Conservation (phyloP, 2,329 filamentous ascomycete species). For the Aureobasidium mangrovei region DNA sequence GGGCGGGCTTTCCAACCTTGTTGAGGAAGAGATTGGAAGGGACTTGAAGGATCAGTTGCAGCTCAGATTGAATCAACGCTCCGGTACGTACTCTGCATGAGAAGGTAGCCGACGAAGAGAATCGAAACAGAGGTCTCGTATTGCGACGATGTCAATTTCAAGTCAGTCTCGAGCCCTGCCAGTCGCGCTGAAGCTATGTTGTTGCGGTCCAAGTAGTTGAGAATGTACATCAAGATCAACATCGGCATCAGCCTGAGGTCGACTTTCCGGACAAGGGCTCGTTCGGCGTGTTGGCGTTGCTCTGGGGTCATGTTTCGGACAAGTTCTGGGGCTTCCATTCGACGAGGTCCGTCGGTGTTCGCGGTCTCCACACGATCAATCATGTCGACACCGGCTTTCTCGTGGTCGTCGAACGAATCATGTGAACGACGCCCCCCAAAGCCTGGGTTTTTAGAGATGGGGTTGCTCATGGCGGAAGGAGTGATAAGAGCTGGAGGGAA, state of each 20-base stretch:
- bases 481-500: too few species aligned
- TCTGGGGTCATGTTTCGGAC: conserved; percentile 14
- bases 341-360: not conserved
- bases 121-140: conserved; percentile 39
- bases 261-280: conserved; percentile 58
- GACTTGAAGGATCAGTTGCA: conserved; percentile 26
- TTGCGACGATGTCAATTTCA: conserved; percentile 35
- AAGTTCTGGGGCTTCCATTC: conserved; percentile 8
- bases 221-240: conserved; percentile 66
- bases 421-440: not conserved
- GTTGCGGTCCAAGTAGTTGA: conserved; percentile 57
- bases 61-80: conserved; percentile 27
- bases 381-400: conserved; percentile 9
- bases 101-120: conserved; percentile 33
- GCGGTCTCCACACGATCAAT: conserved; percentile 4
- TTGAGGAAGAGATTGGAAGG: conserved; percentile 32
- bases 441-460: not conserved
- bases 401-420: not conserved
- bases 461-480: not conserved
- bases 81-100: conserved; percentile 22
- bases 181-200: conserved; percentile 58
- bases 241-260: conserved; percentile 59
- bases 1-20: conserved; percentile 26
- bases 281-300: conserved; percentile 33
- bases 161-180: conserved; percentile 41